Evolutionary conservation across 108 stramenopile species (phyloP), one percentile per base, ranked within the genome.

Genomic region (Cyclotella atomus): DNA sequence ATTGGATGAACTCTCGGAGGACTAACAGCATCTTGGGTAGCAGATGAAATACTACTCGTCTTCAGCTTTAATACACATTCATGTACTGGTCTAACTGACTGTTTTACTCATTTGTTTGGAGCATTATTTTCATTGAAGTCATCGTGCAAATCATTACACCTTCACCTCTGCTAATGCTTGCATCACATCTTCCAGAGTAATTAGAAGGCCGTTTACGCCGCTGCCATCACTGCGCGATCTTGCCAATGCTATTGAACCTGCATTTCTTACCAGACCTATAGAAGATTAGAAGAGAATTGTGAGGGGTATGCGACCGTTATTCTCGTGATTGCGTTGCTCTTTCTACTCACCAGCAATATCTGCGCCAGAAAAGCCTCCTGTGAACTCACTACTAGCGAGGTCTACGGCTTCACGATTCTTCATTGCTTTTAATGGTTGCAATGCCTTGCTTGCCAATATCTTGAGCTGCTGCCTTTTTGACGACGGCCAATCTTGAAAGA

Each of bases 181-280:
- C 59, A 83, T 85, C 10, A 89, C 89, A 74, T 93, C 92, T 49
- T 93, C 92, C 32, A 93, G 61, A 25, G 92, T 93, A 17, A 93
- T 85, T 30, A 93, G 43, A 41, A 93, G 55, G 16, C 84, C 82
- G n/a, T 80, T 73, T 20, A 93, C 65, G 27, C 93, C 93, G 57
- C 68, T 73, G 0, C 93, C 90, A 65, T 89, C 87, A 47, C 63
- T 71, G 35, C 90, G 46, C 21, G 86, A 77, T 47, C 90, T 64
- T 17, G 83, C 41, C 21, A 97, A 68, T 23, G 94, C 92, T 44
- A 91, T 79, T 12, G 93, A 95, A 27, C 92, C 93, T 38, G 96
- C 91, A 73, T 86, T 88, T 36, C 94, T 89, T 15, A 94, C 94
- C 38, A 97, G 76, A 32, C 94, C 97, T 23, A 91, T 89, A 73